Evolutionary conservation across 2,329 filamentous ascomycete species (phyloP).

Genomic region (Stromatinia cepivora): DNA sequence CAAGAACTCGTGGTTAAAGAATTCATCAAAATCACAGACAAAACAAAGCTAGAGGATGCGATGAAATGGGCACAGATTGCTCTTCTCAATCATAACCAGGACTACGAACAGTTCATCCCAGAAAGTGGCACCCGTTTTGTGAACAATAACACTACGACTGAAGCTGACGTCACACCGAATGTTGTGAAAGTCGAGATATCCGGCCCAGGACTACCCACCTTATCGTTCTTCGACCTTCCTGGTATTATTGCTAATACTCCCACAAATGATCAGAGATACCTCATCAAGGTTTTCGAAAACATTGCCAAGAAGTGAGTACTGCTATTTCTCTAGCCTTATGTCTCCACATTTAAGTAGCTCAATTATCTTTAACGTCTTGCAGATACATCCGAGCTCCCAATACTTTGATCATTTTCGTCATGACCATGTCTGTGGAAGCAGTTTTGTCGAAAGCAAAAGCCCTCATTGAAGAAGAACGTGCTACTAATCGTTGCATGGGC

Average conservation of each 20-base stretch:
- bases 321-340: background rate
- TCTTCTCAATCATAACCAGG: constrained; percentile 64
- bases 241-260: constrained; percentile 75
- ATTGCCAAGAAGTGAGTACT: constrained; percentile 54
- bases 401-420: constrained; percentile 74
- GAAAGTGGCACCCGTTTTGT: constrained; percentile 38
- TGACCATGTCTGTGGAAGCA: constrained; percentile 76
- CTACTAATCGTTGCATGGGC: constrained; percentile 63
- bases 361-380: background rate
- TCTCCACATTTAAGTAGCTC: background rate
- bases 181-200: constrained; percentile 75
- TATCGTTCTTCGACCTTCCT: constrained; percentile 84
- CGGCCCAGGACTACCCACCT: constrained; percentile 66
- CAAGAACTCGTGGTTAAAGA: constrained; percentile 47
- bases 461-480: constrained; percentile 59
- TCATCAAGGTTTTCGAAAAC: constrained; percentile 71
- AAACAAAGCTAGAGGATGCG: constrained; percentile 63
- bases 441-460: constrained; percentile 72
- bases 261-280: constrained; percentile 60
- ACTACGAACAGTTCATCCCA: constrained; percentile 48
- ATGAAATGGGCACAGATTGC: constrained; percentile 77
- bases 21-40: constrained; percentile 65
- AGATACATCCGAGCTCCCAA: constrained; percentile 66
- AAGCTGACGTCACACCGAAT: constrained; percentile 78
- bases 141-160: constrained; percentile 32